Evolutionary conservation across 805 yeast genomes (phyloP).

Genomic region (Starmerella sirachaensis): DNA sequence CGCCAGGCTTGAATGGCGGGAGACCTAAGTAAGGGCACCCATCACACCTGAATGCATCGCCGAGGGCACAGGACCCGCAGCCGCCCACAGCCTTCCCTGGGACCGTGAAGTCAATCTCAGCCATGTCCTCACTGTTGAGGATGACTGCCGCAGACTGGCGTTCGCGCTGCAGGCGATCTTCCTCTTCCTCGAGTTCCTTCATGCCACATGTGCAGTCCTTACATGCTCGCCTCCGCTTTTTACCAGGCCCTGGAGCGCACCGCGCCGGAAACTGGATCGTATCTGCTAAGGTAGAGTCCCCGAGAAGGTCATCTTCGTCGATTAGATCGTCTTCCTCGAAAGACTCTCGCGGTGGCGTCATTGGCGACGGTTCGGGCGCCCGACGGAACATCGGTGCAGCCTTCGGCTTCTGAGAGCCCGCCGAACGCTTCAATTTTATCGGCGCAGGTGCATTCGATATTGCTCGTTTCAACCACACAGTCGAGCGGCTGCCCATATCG

Average conservation of each 20-base stretch:
- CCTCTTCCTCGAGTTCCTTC: constrained; percentile 61
- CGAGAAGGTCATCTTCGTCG: constrained; percentile 46
- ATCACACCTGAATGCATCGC: constrained; percentile 96
- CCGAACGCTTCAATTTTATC: not conserved
- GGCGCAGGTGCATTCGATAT: not conserved
- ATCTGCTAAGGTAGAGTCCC: constrained; percentile 25
- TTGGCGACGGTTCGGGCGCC: constrained; percentile 28
- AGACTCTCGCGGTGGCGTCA: constrained; percentile 35
- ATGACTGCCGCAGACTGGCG: constrained; percentile 39
- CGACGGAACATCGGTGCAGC: constrained; percentile 37
- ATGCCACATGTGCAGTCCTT: constrained; percentile 97
- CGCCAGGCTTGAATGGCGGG: constrained; percentile 98
- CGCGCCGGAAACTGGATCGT: constrained; percentile 46
- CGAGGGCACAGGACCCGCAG: constrained; percentile 92
- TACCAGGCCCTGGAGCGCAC: constrained; percentile 39
- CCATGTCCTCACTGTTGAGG: constrained; percentile 55
- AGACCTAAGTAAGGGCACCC: constrained; percentile 96
- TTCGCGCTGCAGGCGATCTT: too few relatives aligned
- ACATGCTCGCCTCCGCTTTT: constrained; percentile 80
- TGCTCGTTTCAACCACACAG: constrained; percentile 3
- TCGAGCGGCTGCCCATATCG: constrained; percentile 19
- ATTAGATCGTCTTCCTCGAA: constrained; percentile 41
- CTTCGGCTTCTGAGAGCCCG: constrained; percentile 19
- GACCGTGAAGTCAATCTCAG: constrained; percentile 91
- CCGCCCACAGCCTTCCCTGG: constrained; percentile 90